Percentiles rank a stretch among this genome's conserved stretches.
Evolutionary conservation across 352 stramenopile species (phyloP).

Genomic region (Phytophthora syringae): DNA sequence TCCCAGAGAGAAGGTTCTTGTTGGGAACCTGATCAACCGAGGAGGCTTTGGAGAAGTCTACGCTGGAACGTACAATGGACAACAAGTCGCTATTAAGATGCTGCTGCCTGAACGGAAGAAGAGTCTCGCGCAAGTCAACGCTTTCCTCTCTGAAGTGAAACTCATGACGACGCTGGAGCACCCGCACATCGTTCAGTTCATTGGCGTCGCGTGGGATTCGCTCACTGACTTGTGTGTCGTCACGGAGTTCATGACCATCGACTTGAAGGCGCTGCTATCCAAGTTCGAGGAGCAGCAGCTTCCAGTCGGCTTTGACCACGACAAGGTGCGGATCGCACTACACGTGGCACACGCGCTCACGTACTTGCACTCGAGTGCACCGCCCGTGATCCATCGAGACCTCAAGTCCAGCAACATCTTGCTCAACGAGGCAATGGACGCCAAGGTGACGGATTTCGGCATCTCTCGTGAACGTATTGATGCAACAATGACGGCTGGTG

Average conservation of each 20-base stretch:
- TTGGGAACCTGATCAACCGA: constrained; percentile 21
- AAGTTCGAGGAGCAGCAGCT: constrained; percentile 32
- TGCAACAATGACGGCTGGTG: too few relatives aligned
- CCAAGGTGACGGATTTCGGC: too few relatives aligned
- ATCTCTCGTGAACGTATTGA: too few relatives aligned
- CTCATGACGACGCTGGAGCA: constrained; percentile 41
- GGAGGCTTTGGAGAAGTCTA: constrained; percentile 37
- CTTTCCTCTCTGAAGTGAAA: constrained; percentile 36
- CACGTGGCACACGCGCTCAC: constrained; percentile 37
- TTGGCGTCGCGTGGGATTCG: too few relatives aligned
- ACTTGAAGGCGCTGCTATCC: constrained; percentile 39
- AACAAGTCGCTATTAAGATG: constrained; percentile 38
- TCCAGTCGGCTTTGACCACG: constrained; percentile 26
- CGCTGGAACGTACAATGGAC: constrained; percentile 33
- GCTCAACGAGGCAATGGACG: too few relatives aligned
- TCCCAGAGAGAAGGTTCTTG: constrained; percentile 31
- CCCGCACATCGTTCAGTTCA: constrained; percentile 46
- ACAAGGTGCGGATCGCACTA: constrained; percentile 36
- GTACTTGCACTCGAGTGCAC: constrained; percentile 50
- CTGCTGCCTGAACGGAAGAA: constrained; percentile 32
- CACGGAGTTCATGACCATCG: constrained; percentile 52
- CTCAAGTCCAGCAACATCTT: too few relatives aligned
- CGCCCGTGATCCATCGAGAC: too few relatives aligned
- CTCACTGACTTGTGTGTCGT: too few relatives aligned
- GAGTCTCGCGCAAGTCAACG: constrained; percentile 34